phyloP scores from a whole-genome alignment of 495 filamentous ascomycete genomes.

The Penicillium manginii region DNA sequence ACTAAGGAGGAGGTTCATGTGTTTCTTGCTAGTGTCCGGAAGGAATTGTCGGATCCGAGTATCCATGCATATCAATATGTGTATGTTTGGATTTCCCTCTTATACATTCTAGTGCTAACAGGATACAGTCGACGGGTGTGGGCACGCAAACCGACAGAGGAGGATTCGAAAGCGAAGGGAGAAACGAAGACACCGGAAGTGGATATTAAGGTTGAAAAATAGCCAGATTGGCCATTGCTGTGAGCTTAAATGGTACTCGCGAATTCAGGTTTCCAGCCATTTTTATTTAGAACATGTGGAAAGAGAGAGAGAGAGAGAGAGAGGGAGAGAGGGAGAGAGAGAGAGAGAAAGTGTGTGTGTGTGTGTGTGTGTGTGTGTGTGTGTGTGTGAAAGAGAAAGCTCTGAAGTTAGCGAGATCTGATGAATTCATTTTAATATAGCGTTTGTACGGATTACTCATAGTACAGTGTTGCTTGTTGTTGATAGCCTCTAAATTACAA shows the following conservation, averaged over 20 bases:
- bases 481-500: too few relatives aligned
- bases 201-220: not conserved
- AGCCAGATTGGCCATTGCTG: not conserved
- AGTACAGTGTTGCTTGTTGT: too few relatives aligned
- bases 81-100: constrained; percentile 17
- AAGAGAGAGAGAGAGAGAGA: too few relatives aligned
- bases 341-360: too few relatives aligned
- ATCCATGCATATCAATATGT: constrained; percentile 22
- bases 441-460: too few relatives aligned
- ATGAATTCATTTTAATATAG: too few relatives aligned
- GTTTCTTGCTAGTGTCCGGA: constrained; percentile 22
- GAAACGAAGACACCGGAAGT: not conserved
- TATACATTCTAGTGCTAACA: constrained; percentile 17
- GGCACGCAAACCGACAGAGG: not conserved
- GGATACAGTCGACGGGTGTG: not conserved
- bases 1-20: constrained; percentile 25
- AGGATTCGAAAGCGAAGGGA: not conserved
- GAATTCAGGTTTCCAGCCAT: not conserved
- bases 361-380: too few relatives aligned
- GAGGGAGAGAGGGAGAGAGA: too few relatives aligned
- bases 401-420: too few relatives aligned
- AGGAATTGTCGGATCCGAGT: constrained; percentile 21
- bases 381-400: too few relatives aligned
- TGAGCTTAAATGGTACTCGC: too few relatives aligned
- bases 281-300: too few relatives aligned